These are phyloP conservation scores for Ocimum tenuiflorum DNA, from an alignment of 257 asterid genomes.

Conservation along the genomic window DNA sequence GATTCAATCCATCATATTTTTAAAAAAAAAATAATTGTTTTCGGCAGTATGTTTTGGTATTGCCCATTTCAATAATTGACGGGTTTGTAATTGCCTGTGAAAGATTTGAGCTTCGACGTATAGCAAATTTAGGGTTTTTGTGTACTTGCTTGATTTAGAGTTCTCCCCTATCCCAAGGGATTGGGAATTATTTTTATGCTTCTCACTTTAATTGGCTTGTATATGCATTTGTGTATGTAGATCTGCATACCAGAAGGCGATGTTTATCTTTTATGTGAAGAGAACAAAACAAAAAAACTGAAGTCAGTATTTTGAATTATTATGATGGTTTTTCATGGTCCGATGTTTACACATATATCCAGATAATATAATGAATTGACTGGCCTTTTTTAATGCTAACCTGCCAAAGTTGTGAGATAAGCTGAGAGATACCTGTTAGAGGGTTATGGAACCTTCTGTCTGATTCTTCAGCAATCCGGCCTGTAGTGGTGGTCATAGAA, in stretches of 20 bases:
- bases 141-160: conserved; percentile 13
- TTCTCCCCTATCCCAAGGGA: background rate
- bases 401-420: background rate
- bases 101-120: conserved; percentile 12
- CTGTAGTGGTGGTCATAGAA: background rate
- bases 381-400: background rate
- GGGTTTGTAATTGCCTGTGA: background rate
- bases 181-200: background rate
- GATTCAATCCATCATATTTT: background rate
- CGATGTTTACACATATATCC: background rate
- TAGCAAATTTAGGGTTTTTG: conserved; percentile 16
- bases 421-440: background rate
- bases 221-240: background rate
- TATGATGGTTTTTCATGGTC: background rate
- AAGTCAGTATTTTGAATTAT: background rate
- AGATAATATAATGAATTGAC: background rate
- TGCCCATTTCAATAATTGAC: background rate
- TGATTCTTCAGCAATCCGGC: conserved; percentile 6
- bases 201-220: conserved; percentile 15
- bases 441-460: conserved; percentile 1
- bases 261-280: background rate
- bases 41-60: background rate
- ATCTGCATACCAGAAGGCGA: conserved; percentile 14
- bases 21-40: background rate
- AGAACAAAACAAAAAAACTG: background rate